Base-by-base conservation (phyloP, 2,329 filamentous ascomycete genomes). In the Tolypocladium endophyticum region DNA sequence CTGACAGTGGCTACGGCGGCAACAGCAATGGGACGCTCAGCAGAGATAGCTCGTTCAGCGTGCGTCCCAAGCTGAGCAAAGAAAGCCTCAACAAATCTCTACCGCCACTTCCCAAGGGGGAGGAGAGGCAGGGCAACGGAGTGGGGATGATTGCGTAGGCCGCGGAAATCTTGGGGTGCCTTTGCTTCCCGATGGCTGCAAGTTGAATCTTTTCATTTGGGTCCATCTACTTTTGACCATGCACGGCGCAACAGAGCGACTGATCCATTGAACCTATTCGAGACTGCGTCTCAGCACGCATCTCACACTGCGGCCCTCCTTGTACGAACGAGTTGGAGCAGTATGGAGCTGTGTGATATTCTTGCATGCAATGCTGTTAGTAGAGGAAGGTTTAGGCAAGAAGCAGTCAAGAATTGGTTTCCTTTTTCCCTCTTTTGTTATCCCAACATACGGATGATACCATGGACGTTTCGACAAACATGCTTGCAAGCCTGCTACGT, bases 61-160 rank as follows among this genome's bases (percentile, higher is more conserved):
- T 75, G 50, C 71, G 72, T 43, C 63, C 70, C 36, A 73, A 71
- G 61, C 66, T 83, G 60, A 82, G 81, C 69, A 78, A 78, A 55
- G 80, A 83, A 47, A 85, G 83, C 63, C 72, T 86, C 52, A 81
- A 86, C 64, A 87, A 87, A 72, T 77, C 78, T 14, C 70, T 87
- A 55, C 84, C 84, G 8, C 81, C 83, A 3, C 69, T 87, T 53
- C 84, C 84, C 25, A 65, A 61, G 35, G 67, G 71, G 62, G 67
- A 69, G 61, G 63, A 65, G 47, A 65, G 63, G 47, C 64, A 68
- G 38, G 65, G 69, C 52, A 67, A 65, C 56, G 65, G 67, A 38
- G 60, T 71, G 55, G 66, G 67, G 62, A 64, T 74, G 68, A 66
- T 70, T 60, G 69, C 66, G 55, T 74, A 74, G 71, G 64, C 64